Base-by-base conservation (phyloP, 73 alveolate species). In the Paramecium tetraurelia region DNA sequence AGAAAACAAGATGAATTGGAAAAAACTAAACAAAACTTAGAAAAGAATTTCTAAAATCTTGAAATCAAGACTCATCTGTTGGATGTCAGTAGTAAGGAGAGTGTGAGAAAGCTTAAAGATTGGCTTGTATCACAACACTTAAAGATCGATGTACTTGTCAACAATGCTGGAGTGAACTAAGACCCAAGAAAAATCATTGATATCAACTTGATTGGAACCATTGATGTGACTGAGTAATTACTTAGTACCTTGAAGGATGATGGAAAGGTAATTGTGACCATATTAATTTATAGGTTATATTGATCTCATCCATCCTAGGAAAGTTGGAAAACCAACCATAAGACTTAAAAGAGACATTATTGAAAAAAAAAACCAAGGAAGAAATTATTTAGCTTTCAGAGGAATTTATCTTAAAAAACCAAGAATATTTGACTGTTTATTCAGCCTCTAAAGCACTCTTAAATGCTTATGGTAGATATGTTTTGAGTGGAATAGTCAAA, bases 131-230 rank as follows among this genome's bases (percentile, higher is more conserved):
- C 24, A 22, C 9, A 80, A 22, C 4, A 80, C 4, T 7, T 80
- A 21, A 80, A 20, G 29, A 80, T 80, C 0, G 90, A 80, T 80
- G 90, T 80, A 8, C 72, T 80, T 22, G 90, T 80, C 3, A 80
- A 80, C 22, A 80, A 80, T 80, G 90, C 90, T 38, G 90, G 90
- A 72, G 59, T 72, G 8, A 38, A 8, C 4, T 2, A 72, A 72
- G 20, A 36, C 9, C 36, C 86, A 11, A 72, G 24, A n/a, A 3
- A 10, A 22, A 72, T 80, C 0, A 80, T 80, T 24, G 43, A 41
- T 9, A 24, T 48, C 10, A 80, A 80, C 24, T 1, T 80, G 2
- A 21, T 80, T 18, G 90, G 90, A 22, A 12, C 36, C 1, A 80
- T 80, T 24, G 31, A 80, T 20, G 43, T 80, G 3, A 80, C 43